Percentiles rank a stretch among this genome's conserved stretches.
Conservation (phyloP, 306 rosid species). For the Inga leiocalycina region DNA sequence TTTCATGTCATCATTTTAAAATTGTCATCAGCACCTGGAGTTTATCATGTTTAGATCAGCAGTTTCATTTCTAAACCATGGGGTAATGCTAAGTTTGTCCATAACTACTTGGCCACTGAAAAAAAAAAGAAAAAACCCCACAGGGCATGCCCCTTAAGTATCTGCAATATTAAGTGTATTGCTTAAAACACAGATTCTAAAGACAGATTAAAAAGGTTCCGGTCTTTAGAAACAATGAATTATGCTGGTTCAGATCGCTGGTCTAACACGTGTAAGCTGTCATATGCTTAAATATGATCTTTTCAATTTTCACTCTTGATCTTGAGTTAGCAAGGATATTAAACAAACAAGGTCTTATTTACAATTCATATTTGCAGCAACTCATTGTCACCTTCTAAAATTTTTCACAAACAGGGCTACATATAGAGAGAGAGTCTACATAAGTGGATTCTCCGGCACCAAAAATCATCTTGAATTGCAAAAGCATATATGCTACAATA, state of each 20-base stretch:
- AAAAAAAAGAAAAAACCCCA: background rate
- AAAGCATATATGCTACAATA: conserved; percentile 56
- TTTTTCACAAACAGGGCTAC: conserved; percentile 60
- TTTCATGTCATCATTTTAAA: conserved; percentile 2
- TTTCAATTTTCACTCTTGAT: conserved; percentile 18
- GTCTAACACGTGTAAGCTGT: background rate
- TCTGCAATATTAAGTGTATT: background rate
- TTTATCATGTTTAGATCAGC: background rate
- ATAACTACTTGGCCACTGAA: background rate
- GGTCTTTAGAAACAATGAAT: conserved; percentile 1
- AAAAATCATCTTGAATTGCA: conserved; percentile 46
- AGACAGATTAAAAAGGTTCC: background rate
- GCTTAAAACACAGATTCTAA: conserved; percentile 16
- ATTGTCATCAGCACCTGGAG: background rate
- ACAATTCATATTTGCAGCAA: conserved; percentile 54
- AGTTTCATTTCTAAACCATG: background rate
- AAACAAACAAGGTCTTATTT: conserved; percentile 48
- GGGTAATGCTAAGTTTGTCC: background rate
- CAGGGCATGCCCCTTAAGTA: background rate
- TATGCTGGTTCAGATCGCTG: conserved; percentile 13
- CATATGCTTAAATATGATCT: conserved; percentile 5
- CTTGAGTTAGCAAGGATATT: conserved; percentile 21
- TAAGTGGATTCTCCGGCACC: conserved; percentile 51
- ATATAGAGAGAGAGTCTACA: conserved; percentile 55
- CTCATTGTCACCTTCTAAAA: conserved; percentile 48